Evolutionary conservation across 768 basidiomycete genomes (phyloP), one percentile per base, ranked within the genome.

Genomic region (Neoboletus brunneissimus): DNA sequence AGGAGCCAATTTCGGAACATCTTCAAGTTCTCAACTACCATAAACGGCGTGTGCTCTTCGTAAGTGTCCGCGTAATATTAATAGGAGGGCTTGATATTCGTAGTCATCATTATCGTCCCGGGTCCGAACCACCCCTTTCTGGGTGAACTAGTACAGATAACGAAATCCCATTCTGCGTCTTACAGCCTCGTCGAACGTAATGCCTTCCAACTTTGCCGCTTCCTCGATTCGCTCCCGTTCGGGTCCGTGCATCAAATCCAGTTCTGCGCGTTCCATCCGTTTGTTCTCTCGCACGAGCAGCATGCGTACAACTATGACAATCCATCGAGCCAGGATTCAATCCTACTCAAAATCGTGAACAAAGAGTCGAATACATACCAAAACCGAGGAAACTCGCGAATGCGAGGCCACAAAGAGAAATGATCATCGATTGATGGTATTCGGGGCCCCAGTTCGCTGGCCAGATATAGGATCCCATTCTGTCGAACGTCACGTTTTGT

Each of bases 381-480:
- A 77, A 57, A 16, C 74, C 63, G 16, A 81, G 72, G 0, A 67
- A 47, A 10, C 67, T 67, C 27, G 72, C 67, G 9, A 76, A 56
- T 3, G 51, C 64, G n/a, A 79, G 65, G 0, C 72, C 66, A n/a
- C 66, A 69, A 4, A 77, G 62, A 1, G 73, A 75, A 50, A 87
- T 84, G 40, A 75, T 75, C 84, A 87, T 84, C 2, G 83, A 84
- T 48, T 74, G 82, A 53, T 84, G 84, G 57, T 87, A 88, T 55
- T 76, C 61, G 0, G 84, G 86, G 3, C 81, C 75, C 85, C 85
- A 88, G 20, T 72, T 67, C 5, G 79, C 64, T 61, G 81, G 81
- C 86, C 85, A 88, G 0, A 80, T 79, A 58, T 80, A 86, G 0
- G 84, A 84, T 11, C 83, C 81, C 64, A 83, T 83, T 4, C 84